phyloP scores from a whole-genome alignment of 1,139 yeast species.

The Yarrowia galli region DNA sequence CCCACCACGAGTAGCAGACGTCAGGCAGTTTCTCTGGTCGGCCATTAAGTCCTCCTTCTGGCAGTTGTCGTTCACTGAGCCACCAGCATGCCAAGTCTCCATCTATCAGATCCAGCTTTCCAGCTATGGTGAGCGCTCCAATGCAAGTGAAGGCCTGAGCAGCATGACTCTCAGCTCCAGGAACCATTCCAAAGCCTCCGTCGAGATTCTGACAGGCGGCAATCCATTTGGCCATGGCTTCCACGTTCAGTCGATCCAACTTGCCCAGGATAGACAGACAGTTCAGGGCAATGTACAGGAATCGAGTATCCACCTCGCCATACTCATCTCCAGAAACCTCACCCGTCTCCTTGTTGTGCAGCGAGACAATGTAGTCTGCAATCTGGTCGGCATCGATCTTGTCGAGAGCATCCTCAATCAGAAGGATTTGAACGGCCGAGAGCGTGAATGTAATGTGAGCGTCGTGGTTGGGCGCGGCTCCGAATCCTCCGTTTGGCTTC shows the following conservation, averaged over 20 bases:
- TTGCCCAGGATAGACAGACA: conserved; percentile 72
- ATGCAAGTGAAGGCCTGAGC: conserved; percentile 91
- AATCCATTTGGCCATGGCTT: conserved; percentile 71
- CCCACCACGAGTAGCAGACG: conserved; percentile 99
- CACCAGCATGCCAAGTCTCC: conserved; percentile 68
- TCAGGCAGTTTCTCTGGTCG: conserved; percentile 96
- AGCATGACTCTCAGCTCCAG: conserved; percentile 95
- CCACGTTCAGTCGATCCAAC: conserved; percentile 65
- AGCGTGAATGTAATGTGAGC: conserved; percentile 87
- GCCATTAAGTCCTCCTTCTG: conserved; percentile 92
- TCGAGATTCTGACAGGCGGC: conserved; percentile 83
- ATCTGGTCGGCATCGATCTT: conserved; percentile 51
- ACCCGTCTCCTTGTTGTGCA: conserved; percentile 77
- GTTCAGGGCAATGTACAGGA: conserved; percentile 82
- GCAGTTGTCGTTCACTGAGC: conserved; percentile 92
- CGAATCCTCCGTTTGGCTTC: conserved; percentile 74
- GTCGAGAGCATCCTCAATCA: conserved; percentile 68
- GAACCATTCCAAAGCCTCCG: conserved; percentile 93
- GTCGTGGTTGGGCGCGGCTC: conserved; percentile 88
- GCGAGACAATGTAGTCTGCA: conserved; percentile 58
- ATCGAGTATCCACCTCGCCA: conserved; percentile 93
- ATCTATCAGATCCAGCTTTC: conserved; percentile 63
- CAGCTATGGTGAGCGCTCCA: conserved; percentile 76
- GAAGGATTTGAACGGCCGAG: conserved; percentile 81
- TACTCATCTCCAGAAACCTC: conserved; percentile 87